Base-by-base conservation (phyloP, 2,329 filamentous ascomycete genomes). In the Aspergillus quadricinctus region DNA sequence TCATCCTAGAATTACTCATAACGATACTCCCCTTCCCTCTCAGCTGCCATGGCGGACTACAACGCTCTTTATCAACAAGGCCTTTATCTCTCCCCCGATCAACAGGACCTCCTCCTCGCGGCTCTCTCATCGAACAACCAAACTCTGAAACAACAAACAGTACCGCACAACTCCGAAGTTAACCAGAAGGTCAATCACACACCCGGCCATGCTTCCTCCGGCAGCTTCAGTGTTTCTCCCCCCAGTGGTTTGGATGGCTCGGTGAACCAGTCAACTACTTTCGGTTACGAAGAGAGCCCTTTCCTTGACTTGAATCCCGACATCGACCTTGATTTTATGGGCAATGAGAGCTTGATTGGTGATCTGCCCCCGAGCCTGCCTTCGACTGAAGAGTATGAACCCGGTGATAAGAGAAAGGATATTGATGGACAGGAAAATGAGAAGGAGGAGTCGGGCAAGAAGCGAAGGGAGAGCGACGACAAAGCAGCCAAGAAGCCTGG, bases 401-500 rank as follows among this genome's bases (percentile, higher is more conserved):
- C 82, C 11, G 85, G 87, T 40, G 86, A 83, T 17, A 81, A 88
- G 53, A 78, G 80, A 49, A 86, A 87, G 58, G 80, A 75, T 40
- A 80, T 72, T n/a, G 75, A 74, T 37, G 71, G 67, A 43, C 68
- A 68, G 6, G 86, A 77, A 8, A 84, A 89, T 11, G 86, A 77
- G 7, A 78, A 86, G 1, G 88, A 89, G 5, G 88, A 81, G n/a
- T 78, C 78, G 28, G 82, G 81, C 48, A 85, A 84, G 63, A 84
- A 85, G 57, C 84, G 91, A 62, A 85, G 89, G 58, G 92, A 96
- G 75, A 85, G 88, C 57, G 87, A 91, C 55, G 90, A 92, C 48
- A 96, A 94, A 76, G 81, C 87, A 46, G 85, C 90, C 25, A 97
- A 97, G 84, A 99, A 97, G 78, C 93, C 94, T 4, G 94, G 94